These are phyloP conservation scores for Chenopodium berlandieri DNA, from an alignment of 148 eudicot species.

Conservation along the genomic window DNA sequence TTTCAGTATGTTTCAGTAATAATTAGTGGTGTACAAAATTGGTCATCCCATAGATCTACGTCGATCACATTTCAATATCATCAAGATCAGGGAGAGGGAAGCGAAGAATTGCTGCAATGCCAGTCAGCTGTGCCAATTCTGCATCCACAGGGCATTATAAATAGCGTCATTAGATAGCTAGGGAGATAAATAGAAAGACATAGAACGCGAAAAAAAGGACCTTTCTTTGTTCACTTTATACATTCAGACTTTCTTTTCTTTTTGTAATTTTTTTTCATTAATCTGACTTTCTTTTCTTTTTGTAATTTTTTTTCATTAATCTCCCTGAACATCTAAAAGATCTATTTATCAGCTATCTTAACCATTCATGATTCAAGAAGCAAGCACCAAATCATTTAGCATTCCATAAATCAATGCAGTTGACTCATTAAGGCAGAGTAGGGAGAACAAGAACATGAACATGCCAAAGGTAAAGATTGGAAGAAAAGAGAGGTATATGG, in stretches of 20 bases:
- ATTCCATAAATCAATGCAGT: no score
- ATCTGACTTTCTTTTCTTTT: background rate
- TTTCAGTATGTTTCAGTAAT: background rate
- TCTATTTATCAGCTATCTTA: no score
- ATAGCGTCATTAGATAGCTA: background rate
- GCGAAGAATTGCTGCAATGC: constrained; percentile 95
- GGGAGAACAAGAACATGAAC: no score
- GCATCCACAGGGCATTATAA: constrained; percentile 24
- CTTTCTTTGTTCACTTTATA: background rate
- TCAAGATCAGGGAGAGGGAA: constrained; percentile 94
- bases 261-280: background rate
- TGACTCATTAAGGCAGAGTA: no score
- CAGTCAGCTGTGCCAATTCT: constrained; percentile 91
- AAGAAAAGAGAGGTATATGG: no score
- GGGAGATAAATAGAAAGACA: background rate
- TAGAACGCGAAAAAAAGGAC: no score
- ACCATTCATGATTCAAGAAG: no score
- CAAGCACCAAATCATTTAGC: no score
- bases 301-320: background rate
- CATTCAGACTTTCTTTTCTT: background rate
- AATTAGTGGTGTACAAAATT: background rate
- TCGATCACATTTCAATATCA: constrained; percentile 82
- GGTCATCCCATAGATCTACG: background rate
- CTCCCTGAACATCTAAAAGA: background rate
- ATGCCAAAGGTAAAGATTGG: no score